A percentile compares a stretch with the other conserved stretches of the same genome.
These are phyloP conservation scores for Pichia sorboxylosa DNA, from an alignment of 1,139 yeast species.

Conservation along the genomic window DNA sequence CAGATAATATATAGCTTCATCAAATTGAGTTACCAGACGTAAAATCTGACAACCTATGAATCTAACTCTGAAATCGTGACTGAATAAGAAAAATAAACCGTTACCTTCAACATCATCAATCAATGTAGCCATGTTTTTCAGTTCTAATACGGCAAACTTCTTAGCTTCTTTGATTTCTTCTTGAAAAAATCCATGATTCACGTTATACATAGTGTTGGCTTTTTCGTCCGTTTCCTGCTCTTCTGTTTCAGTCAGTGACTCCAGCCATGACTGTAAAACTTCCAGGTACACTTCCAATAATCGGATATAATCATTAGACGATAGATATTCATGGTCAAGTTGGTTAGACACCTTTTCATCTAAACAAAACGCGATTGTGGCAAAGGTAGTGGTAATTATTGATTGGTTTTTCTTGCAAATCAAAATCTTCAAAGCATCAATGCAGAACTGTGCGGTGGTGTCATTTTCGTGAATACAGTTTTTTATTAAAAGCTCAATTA, in stretches of 20 bases:
- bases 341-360: constrained; percentile 58
- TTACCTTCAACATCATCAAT: constrained; percentile 94
- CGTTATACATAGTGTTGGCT: constrained; percentile 22
- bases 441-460: constrained; percentile 51
- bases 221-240: constrained; percentile 18
- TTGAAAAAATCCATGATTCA: constrained; percentile 22
- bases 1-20: constrained; percentile 57
- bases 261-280: constrained; percentile 69
- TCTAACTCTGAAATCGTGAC: constrained; percentile 70
- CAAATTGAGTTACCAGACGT: constrained; percentile 71
- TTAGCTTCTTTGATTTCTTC: constrained; percentile 23
- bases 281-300: constrained; percentile 66
- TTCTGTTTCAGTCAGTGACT: constrained; percentile 34
- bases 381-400: constrained; percentile 58
- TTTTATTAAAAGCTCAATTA: constrained; percentile 64
- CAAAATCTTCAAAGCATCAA: constrained; percentile 49
- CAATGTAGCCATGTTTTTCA: constrained; percentile 69
- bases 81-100: constrained; percentile 82
- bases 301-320: constrained; percentile 44
- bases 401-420: constrained; percentile 66
- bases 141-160: constrained; percentile 50
- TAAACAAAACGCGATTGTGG: constrained; percentile 69
- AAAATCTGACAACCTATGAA: constrained; percentile 65
- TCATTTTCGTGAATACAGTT: constrained; percentile 62
- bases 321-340: constrained; percentile 31